phyloP scores from a whole-genome alignment of 495 filamentous ascomycete genomes.

The Tuber magnatum region DNA sequence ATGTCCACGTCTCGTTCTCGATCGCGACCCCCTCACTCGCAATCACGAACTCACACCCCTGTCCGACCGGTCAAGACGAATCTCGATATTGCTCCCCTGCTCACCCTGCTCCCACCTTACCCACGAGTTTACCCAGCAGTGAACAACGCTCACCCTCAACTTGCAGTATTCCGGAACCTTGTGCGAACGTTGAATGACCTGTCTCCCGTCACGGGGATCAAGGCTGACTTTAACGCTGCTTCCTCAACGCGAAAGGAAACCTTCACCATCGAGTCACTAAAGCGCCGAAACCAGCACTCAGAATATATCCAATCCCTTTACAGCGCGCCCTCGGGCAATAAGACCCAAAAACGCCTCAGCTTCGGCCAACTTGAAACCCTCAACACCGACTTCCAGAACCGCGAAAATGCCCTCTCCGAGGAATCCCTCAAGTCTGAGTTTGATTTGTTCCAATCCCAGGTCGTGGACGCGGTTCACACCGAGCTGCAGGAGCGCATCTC shows the following conservation, averaged over 20 bases:
- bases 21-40: slow-evolving; percentile 23
- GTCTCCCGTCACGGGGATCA: slow-evolving; percentile 60
- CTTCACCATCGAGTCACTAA: slow-evolving; percentile 29
- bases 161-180: slow-evolving; percentile 65
- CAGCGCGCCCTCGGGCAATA: slow-evolving; percentile 12
- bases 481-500: slow-evolving; percentile 37
- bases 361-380: slow-evolving; percentile 35
- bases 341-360: slow-evolving; percentile 28
- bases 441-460: slow-evolving; percentile 85
- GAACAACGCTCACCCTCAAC: slow-evolving; percentile 87
- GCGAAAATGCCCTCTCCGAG: slow-evolving; percentile 24
- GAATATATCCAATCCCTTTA: slow-evolving; percentile 40
- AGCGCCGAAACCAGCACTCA: slow-evolving; percentile 37
- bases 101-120: slow-evolving; percentile 88
- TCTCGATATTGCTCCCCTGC: slow-evolving; percentile 81
- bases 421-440: slow-evolving; percentile 69
- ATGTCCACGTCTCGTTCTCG: slow-evolving; percentile 30
- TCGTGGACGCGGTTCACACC: slow-evolving; percentile 52
- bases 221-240: slow-evolving; percentile 50
- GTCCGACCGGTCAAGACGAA: slow-evolving; percentile 41
- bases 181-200: slow-evolving; percentile 73
- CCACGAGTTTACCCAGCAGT: slow-evolving; percentile 90
- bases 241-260: slow-evolving; percentile 32
- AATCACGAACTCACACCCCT: slow-evolving; percentile 40
- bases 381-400: slow-evolving; percentile 37